Evolutionary conservation across 164 flowering plant species (phyloP), one percentile per base, ranked within the genome.

Genomic region (Amborella trichopoda): DNA sequence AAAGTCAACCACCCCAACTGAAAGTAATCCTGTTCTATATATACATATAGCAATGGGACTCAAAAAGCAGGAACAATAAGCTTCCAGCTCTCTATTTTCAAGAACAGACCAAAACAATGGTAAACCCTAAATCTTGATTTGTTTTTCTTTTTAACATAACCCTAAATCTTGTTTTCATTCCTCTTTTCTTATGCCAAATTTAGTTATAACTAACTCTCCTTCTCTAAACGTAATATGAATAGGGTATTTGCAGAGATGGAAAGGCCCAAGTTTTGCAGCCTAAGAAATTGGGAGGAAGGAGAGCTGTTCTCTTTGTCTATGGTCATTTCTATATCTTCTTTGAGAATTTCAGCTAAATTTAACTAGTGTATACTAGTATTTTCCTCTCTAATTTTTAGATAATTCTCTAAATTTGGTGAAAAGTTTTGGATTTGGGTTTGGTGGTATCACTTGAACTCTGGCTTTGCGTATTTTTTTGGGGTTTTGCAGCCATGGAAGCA

Each of bases 261-360:
- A 53, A 52, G 8, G 40, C 51, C 39, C 46, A 53, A 19, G 21
- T 53, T 12, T 24, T 33, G 26, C 61, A 60, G 57, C 60, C 40
- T 48, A 41, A 27, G 26, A 63, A 20, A 54, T 67, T 49, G 0
- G 89, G 89, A 56, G 89, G 89, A 53, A 50, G 4, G 6, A 62
- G 78, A 62, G 89, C 89, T 33, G 56, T 67, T 23, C 50, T 77
- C 20, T 81, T 75, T 58, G 75, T 81, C 23, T 77, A 66, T 57
- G 89, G 89, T 81, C 60, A 40, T 27, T 2, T n/a, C 13, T 13
- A 6, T 23, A 6, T 1, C 28, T 37, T 4, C 20, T 20, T 9
- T 4, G 17, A 32, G 3, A 18, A 6, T 12, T 2, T 12, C 11
- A 25, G 38, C 21, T 50, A 14, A n/a, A n/a, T n/a, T n/a, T n/a